Evolutionary conservation across 2,329 filamentous ascomycete species (phyloP), one percentile per base, ranked within the genome.

Genomic region (Aspergillus pseudoviridinutans): DNA sequence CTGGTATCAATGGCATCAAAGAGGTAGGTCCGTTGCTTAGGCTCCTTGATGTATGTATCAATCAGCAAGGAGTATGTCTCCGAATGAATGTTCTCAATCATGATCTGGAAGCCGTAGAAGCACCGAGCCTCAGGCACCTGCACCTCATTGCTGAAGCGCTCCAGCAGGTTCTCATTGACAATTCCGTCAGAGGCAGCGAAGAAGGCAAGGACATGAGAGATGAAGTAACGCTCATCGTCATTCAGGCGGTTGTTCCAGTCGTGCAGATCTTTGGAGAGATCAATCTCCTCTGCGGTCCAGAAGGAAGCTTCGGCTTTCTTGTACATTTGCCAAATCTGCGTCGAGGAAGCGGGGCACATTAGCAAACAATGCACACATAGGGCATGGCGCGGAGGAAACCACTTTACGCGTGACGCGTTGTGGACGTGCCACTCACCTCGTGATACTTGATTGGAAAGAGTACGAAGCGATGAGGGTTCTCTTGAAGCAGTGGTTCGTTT

Each of bases 41-140:
- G 90, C 82, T 99, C 94, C 84, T 95, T 97, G 81, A 99, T 96
- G 79, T 99, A 99, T 62, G 93, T 97, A 77, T 99, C 94, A 75
- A 99, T 99, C 74, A 99, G 87, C 38, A 99, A 88, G 22, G 93
- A 97, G 85, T 99, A 99, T 55, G 94, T 99, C 82, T 99, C 94
- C 17, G 94, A 97, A 85, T 99, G 94, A 71, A 99, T 96, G 82
- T 99, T 99, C 84, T 99, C 94, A 91, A 99, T 97, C 94, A 99
- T 99, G 82, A 97, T 97, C 82, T 99, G 94, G 86, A 99, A 99
- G 64, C 94, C 94, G 78, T 99, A 99, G 85, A 99, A 99, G 87
- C 94, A 99, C 71, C 94, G 92, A 64, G 94, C 94, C 80, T 99
- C 94, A 10, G 94, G 93, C 58, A 97, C 87, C 80, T 99, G 94